Evolutionary conservation across 805 yeast species (phyloP), one percentile per base, ranked within the genome.

Genomic region (Pichia ethanolica): DNA sequence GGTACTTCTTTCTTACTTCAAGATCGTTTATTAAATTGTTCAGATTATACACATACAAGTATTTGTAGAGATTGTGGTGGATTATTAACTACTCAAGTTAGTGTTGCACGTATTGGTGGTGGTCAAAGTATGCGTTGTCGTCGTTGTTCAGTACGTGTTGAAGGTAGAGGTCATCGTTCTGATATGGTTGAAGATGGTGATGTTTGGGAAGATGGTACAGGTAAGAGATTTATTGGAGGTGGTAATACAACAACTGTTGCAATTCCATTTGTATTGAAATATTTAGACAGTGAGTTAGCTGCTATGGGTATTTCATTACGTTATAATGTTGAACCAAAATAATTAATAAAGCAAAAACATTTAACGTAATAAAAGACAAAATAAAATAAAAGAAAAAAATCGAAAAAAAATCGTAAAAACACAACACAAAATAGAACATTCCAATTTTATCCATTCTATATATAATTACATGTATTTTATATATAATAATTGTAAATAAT

Each of bases 261-360:
- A 42, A 85, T 93, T 65, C 99, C 99, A 50, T 93, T 90, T 65
- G 99, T 93, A 35, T 78, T 93, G 76, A 86, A 90, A 65, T 93
- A 91, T 65, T 75, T 93, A 65, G 98, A 93, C 62, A 87, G 96
- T 35, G 99, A 93, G 69, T 77, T 93, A 58, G 81, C 95, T 14
- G 98, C 99, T 13, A 93, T 93, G 99, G 98, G 98, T 71, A 89
- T 93, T 58, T 83, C 86, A 69, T 76, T 93, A 84, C 82, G 84
- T 56, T 91, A 88, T 71, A 87, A 87, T 60, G 95, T 90, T 46
- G 82, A 77, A 47, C 96, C 89, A 44, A 68, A 67, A 59, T 70
- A 35, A n/a, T 7, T 30, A 7, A 30, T 6, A 30, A 7, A 12
- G 11, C 2, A 32, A 7, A 27, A 59, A 33, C 6, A 13, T 14